phyloP scores from a whole-genome alignment of 352 stramenopile species.

The Phytophthora pinifolia region DNA sequence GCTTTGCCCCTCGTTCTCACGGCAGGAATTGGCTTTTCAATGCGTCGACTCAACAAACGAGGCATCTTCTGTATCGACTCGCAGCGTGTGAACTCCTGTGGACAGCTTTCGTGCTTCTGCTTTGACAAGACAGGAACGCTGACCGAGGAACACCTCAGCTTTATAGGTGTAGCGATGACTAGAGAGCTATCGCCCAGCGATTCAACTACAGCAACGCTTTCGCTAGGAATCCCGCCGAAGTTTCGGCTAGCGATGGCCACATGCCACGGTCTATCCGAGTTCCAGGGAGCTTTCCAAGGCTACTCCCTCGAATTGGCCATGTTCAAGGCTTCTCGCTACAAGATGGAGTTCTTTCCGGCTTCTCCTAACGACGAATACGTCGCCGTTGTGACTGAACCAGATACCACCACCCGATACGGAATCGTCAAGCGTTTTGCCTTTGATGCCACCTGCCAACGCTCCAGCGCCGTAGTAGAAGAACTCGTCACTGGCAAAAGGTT shows the following conservation, averaged over 20 bases:
- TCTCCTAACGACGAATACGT: conserved; percentile 30
- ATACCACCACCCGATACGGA: conserved; percentile 22
- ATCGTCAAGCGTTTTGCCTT: conserved; percentile 56
- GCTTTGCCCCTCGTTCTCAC: conserved; percentile 60
- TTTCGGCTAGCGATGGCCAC: conserved; percentile 44
- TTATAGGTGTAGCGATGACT: conserved; percentile 31
- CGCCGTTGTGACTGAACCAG: conserved; percentile 16
- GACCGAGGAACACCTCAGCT: conserved; percentile 38
- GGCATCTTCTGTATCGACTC: conserved; percentile 70
- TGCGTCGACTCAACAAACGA: conserved; percentile 30
- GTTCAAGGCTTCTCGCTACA: conserved; percentile 29
- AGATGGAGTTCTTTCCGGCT: conserved; percentile 1
- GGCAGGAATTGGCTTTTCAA: conserved; percentile 55
- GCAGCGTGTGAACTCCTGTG: conserved; percentile 49
- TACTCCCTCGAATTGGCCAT: conserved; percentile 56
- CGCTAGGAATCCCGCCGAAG: conserved; percentile 6
- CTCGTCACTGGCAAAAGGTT: conserved; percentile 33
- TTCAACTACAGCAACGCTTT: neutral
- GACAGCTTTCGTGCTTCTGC: conserved; percentile 55
- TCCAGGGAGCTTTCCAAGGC: conserved; percentile 34
- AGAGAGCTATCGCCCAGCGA: neutral
- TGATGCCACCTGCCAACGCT: conserved; percentile 46
- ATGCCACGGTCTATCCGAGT: conserved; percentile 47
- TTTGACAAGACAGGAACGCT: conserved; percentile 70
- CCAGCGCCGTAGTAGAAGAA: conserved; percentile 48